phyloP scores from a whole-genome alignment of 1,139 yeast genomes.

The Taphrina populina region DNA sequence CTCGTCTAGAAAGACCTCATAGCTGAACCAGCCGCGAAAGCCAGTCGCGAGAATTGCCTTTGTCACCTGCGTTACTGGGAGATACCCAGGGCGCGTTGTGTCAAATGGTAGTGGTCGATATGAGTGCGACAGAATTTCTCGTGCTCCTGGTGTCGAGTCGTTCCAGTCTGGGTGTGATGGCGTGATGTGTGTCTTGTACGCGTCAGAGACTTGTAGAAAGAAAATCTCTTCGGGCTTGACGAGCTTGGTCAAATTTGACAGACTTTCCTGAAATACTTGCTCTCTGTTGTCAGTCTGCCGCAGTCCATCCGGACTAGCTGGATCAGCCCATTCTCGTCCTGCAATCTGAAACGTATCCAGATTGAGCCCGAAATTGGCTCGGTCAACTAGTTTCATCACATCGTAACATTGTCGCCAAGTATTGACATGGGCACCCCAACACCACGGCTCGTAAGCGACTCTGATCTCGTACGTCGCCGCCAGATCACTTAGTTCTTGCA shows the following conservation, averaged over 20 bases:
- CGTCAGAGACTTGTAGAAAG: conserved; percentile 34
- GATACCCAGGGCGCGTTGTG: conserved; percentile 21
- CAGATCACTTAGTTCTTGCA: conserved; percentile 33
- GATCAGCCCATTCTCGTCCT: conserved; percentile 37
- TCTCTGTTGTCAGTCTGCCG: conserved; percentile 1
- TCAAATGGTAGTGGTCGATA: conserved; percentile 34
- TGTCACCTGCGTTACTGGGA: conserved; percentile 32
- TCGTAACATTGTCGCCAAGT: conserved; percentile 34
- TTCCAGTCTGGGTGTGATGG: conserved; percentile 28
- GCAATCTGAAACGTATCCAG: conserved; percentile 36
- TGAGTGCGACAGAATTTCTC: conserved; percentile 34
- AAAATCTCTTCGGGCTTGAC: conserved; percentile 34
- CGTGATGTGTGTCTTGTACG: conserved; percentile 24
- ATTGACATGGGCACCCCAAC: conserved; percentile 35
- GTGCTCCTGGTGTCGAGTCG: conserved; percentile 10
- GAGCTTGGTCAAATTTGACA: conserved; percentile 14
- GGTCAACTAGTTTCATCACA: conserved; percentile 28
- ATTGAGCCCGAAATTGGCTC: conserved; percentile 35
- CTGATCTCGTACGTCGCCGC: conserved; percentile 23
- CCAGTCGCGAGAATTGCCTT: conserved; percentile 25
- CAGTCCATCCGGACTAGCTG: conserved; percentile 18
- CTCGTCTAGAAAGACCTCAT: conserved; percentile 31
- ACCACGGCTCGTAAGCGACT: conserved; percentile 36
- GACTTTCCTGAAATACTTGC: conserved; percentile 6
- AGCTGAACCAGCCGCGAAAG: conserved; percentile 35